Evolutionary conservation across 2,329 filamentous ascomycete species (phyloP), one percentile per base, ranked within the genome.

Genomic region (Hypoxylon sp.): DNA sequence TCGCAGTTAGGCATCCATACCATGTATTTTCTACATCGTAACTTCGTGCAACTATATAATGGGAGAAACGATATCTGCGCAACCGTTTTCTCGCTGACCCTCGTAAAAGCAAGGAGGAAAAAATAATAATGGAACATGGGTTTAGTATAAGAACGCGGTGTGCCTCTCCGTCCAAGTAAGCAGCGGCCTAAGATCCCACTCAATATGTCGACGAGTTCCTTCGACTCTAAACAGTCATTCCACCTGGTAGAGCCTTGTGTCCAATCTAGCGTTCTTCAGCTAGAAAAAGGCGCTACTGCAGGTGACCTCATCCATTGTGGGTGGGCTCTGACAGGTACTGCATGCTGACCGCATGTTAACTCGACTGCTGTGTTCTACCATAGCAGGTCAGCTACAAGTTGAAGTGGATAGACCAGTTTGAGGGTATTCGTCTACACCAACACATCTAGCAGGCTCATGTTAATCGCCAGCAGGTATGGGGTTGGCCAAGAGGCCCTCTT

Each of bases 281-380:
- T 30, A 46, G 37, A 16, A 32, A 48, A 47, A 47, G 9, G 21
- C 37, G 29, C 54, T 56, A 56, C 45, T 56, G 27, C 51, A 55
- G 47, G 29, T 52, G 46, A 51, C 9, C 45, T 37, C 39, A 48
- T 53, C 57, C 62, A 53, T 32, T 48, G 62, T 53, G 57, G 39
- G 62, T 53, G 57, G 39, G 47, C n/a, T 47, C 48, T 41, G 12
- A 21, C 52, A n/a, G n/a, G n/a, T 16, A 37, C 14, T 37, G 16
- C 30, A 16, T 58, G 6, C 27, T 32, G 21, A 37, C 14, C 27
- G 16, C 30, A 16, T 58, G 6, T 16, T 32, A 32, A 23, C 30
- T 30, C 12, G 6, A 32, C 21, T 45, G 25, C 12, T 43, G 16
- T 25, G 16, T 37, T 47, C 39, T 43, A n/a, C 43, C 41, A 32